Evolutionary conservation across 1,139 yeast species (phyloP).

Genomic region (Taphrina flavorubra): DNA sequence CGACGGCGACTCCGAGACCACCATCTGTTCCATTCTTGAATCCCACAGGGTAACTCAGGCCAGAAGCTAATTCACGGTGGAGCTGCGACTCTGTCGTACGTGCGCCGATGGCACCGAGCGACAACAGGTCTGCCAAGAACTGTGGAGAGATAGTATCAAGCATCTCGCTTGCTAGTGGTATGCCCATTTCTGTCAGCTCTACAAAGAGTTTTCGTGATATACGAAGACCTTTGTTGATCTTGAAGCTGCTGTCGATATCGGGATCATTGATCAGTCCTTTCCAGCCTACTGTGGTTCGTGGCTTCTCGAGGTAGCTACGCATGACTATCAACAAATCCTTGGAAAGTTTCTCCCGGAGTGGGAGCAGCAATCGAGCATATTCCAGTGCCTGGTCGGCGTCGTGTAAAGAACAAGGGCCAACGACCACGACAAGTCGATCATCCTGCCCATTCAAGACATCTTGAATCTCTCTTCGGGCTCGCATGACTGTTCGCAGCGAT

Average conservation of each 20-base stretch:
- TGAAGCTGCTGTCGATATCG: slow-evolving; percentile 89
- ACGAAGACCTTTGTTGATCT: slow-evolving; percentile 91
- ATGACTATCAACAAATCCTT: slow-evolving; percentile 83
- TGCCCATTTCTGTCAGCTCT: slow-evolving; percentile 68
- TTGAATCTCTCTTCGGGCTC: slow-evolving; percentile 78
- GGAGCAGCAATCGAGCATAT: slow-evolving; percentile 71
- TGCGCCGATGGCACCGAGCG: slow-evolving; percentile 97
- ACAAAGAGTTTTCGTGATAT: slow-evolving; percentile 86
- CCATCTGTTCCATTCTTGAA: slow-evolving; percentile 98
- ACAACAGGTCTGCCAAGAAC: slow-evolving; percentile 84
- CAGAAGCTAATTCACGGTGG: slow-evolving; percentile 94
- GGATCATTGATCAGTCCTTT: slow-evolving; percentile 97
- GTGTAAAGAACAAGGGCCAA: slow-evolving; percentile 97
- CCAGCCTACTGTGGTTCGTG: slow-evolving; percentile 99
- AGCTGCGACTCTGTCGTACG: slow-evolving; percentile 97
- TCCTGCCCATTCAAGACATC: slow-evolving; percentile 74
- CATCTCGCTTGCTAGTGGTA: slow-evolving; percentile 98
- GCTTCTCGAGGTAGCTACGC: slow-evolving; percentile 98
- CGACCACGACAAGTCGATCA: slow-evolving; percentile 78
- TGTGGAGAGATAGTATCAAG: slow-evolving; percentile 96
- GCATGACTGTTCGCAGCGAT: slow-evolving; percentile 66
- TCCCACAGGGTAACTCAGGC: slow-evolving; percentile 94
- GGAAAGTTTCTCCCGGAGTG: slow-evolving; percentile 66
- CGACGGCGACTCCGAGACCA: slow-evolving; percentile 85
- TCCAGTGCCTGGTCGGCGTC: slow-evolving; percentile 93